Base-by-base conservation (phyloP, 768 basidiomycete genomes). In the Cytidiella melzeri region DNA sequence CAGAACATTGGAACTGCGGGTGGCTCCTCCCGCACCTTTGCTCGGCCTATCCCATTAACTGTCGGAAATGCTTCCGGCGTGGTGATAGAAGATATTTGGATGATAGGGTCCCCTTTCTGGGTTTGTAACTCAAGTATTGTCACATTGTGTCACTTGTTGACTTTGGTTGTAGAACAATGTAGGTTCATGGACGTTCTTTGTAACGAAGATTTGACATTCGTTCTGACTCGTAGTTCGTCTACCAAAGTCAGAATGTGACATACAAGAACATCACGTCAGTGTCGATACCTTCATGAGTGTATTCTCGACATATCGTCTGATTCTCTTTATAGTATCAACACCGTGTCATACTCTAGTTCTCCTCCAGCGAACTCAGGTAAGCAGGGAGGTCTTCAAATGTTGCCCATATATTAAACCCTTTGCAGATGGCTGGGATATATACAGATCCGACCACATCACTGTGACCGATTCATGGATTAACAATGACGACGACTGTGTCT, bases 341-440 rank as follows among this genome's bases (percentile, higher is more conserved):
- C 66, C 3, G 56, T 56, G n/a, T 71, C 71, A 4, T 63, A 67
- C 44, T 69, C 68, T 1, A 64, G 56, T 26, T 60, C 61, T 18
- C 64, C 67, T 1, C 53, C 69, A 1, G 57, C 49, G 6, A 73
- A 72, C 43, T 63, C 69, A 4, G 70, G 69, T 65, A 28, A n/a
- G 55, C n/a, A 40, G 5, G 18, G 1, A 15, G 43, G 13, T 21
- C 40, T 0, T 15, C 15, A 11, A 9, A 24, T 41, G n/a, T 7
- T 41, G 23, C 10, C 19, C 19, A 21, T 15, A 12, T 39, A 12
- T 39, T 41, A 43, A 30, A 34, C 23, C 19, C 23, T 7, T 2
- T 34, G 6, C 51, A 64, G 74, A 76, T 45, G 75, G 71, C n/a
- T 74, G 73, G 73, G 73, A 77, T 51, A 73, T 73, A 51, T 76